These are phyloP conservation scores for Verticillium alfalfae DNA, from an alignment of 2,329 filamentous ascomycete genomes.

Conservation along the genomic window DNA sequence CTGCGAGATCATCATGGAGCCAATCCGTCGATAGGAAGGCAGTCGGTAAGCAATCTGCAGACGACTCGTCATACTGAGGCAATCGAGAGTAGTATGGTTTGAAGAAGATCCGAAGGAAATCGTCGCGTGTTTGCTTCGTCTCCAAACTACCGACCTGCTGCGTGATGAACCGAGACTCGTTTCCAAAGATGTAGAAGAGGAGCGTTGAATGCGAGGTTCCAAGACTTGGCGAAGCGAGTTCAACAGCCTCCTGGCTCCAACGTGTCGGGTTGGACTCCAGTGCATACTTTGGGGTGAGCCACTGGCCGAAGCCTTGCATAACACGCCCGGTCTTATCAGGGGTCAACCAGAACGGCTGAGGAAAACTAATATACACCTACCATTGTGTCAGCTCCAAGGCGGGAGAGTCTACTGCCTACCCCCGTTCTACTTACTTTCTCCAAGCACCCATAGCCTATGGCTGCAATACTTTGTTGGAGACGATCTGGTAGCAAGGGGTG, in stretches of 20 bases:
- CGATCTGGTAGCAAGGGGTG: constrained; percentile 52
- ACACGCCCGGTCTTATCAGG: constrained; percentile 31
- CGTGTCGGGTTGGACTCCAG: constrained; percentile 50
- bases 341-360: constrained; percentile 65
- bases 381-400: not conserved
- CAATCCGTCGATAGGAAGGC: constrained; percentile 68
- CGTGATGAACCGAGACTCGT: constrained; percentile 51
- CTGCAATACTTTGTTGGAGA: constrained; percentile 55
- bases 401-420: not conserved
- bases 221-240: constrained; percentile 61
- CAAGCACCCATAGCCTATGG: constrained; percentile 63
- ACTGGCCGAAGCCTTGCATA: constrained; percentile 67
- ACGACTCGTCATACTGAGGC: constrained; percentile 54
- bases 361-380: constrained; percentile 62
- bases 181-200: constrained; percentile 75
- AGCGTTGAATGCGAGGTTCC: constrained; percentile 68
- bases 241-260: constrained; percentile 75
- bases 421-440: constrained; percentile 50
- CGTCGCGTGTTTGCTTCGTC: constrained; percentile 40
- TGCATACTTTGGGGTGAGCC: constrained; percentile 67
- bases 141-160: constrained; percentile 32
- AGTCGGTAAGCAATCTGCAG: constrained; percentile 55
- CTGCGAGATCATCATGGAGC: constrained; percentile 73
- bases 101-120: constrained; percentile 62
- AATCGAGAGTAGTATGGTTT: constrained; percentile 72